These are phyloP conservation scores for Goffeauzyma gilvescens DNA, from an alignment of 768 basidiomycete genomes.

Conservation along the genomic window DNA sequence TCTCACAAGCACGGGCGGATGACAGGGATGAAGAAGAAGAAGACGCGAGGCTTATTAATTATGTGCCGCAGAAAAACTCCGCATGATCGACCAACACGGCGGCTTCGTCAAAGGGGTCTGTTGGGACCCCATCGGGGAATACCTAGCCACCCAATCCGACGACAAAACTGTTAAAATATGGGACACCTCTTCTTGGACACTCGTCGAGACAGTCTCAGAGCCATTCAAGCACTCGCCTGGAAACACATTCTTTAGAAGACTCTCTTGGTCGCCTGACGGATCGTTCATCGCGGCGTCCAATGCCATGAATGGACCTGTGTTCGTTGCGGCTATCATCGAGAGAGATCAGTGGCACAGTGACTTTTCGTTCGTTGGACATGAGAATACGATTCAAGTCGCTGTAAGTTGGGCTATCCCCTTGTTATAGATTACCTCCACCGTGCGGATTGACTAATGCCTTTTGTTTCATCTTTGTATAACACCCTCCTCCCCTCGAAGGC, in stretches of 20 bases:
- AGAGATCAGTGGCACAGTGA: slow-evolving; percentile 67
- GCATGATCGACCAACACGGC: slow-evolving; percentile 69
- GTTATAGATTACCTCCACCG: not conserved
- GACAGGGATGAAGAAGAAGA: too few species aligned
- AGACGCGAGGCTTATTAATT: not conserved
- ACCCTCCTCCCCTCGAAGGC: slow-evolving; percentile 35
- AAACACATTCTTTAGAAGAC: slow-evolving; percentile 76
- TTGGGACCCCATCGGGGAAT: slow-evolving; percentile 97
- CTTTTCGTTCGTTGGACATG: slow-evolving; percentile 87
- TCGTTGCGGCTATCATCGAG: slow-evolving; percentile 88
- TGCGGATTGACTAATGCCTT: not conserved
- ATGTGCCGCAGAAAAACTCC: slow-evolving; percentile 46
- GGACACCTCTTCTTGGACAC: slow-evolving; percentile 77
- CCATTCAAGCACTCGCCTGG: slow-evolving; percentile 88
- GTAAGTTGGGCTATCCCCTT: slow-evolving; percentile 36
- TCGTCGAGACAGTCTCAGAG: slow-evolving; percentile 66
- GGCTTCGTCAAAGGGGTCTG: slow-evolving; percentile 98
- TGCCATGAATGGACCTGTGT: slow-evolving; percentile 92
- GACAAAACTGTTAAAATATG: slow-evolving; percentile 93
- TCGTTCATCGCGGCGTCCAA: slow-evolving; percentile 95
- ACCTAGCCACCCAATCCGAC: slow-evolving; percentile 83
- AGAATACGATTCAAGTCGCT: slow-evolving; percentile 89
- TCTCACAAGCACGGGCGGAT: too few species aligned
- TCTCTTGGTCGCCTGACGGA: slow-evolving; percentile 99
- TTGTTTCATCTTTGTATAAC: not conserved